Percentiles rank a stretch among this genome's conserved stretches.
These are phyloP conservation scores for Pestalotiopsis fici DNA, from an alignment of 2,329 filamentous ascomycete genomes.

Conservation along the genomic window DNA sequence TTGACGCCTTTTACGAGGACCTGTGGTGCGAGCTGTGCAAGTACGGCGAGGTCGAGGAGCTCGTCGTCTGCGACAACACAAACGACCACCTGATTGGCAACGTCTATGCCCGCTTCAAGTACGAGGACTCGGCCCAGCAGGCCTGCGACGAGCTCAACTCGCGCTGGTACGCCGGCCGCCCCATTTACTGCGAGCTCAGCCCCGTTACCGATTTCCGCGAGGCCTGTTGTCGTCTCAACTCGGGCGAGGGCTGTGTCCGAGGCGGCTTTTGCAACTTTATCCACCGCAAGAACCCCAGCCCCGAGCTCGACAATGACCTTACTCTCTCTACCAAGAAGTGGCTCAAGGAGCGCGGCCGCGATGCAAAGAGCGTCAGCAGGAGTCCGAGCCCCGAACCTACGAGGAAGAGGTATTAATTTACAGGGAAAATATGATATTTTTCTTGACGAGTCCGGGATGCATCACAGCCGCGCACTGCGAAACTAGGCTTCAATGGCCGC, in stretches of 20 bases:
- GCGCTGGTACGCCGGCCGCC: conserved; percentile 94
- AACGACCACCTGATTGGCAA: conserved; percentile 99
- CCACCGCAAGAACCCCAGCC: conserved; percentile 89
- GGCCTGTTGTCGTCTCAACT: conserved; percentile 93
- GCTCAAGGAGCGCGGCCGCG: conserved; percentile 81
- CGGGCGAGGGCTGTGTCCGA: conserved; percentile 90
- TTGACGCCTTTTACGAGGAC: conserved; percentile 99
- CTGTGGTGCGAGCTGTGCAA: conserved; percentile 99
- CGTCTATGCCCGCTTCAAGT: conserved; percentile 99
- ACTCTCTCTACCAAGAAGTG: conserved; percentile 94
- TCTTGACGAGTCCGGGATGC: neutral
- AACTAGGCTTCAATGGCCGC: too few relatives aligned
- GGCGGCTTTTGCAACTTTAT: conserved; percentile 99
- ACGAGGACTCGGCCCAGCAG: conserved; percentile 92
- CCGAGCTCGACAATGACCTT: conserved; percentile 87
- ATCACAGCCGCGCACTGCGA: neutral
- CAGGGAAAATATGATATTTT: neutral
- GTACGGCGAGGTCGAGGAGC: conserved; percentile 95
- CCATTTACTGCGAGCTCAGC: conserved; percentile 96
- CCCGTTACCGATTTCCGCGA: conserved; percentile 98
- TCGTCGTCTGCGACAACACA: conserved; percentile 99
- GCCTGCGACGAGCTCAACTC: conserved; percentile 94
- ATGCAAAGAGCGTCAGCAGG: conserved; percentile 77
- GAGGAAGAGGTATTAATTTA: conserved; percentile 64
- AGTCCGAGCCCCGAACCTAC: conserved; percentile 87